phyloP scores from a whole-genome alignment of 768 basidiomycete species.

The Kockovaella imperatae region DNA sequence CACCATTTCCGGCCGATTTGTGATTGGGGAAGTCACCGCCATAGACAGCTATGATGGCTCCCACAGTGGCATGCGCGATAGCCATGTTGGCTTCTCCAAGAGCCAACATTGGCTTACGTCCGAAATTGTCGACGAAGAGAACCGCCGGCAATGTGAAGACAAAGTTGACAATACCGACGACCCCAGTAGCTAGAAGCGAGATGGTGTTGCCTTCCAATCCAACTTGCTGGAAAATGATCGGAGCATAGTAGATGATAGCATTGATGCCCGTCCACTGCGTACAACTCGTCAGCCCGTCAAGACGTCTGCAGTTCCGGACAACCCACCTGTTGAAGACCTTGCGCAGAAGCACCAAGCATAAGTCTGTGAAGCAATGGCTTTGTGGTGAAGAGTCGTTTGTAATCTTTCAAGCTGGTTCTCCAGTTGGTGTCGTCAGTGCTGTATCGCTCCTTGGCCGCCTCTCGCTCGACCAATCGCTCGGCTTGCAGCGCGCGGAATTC shows the following conservation, averaged over 20 bases:
- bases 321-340: slow-evolving; percentile 82
- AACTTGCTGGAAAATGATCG: slow-evolving; percentile 56
- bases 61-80: slow-evolving; percentile 61
- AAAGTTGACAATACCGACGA: slow-evolving; percentile 68
- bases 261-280: slow-evolving; percentile 79
- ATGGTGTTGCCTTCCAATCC: slow-evolving; percentile 58
- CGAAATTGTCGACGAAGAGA: slow-evolving; percentile 68
- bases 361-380: slow-evolving; percentile 54
- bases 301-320: no score
- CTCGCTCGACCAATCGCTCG: slow-evolving; percentile 64
- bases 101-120: slow-evolving; percentile 58
- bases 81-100: slow-evolving; percentile 19
- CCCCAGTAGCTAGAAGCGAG: slow-evolving; percentile 58
- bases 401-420: slow-evolving; percentile 57
- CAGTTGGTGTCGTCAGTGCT: slow-evolving; percentile 46
- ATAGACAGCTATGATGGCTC: slow-evolving; percentile 51
- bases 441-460: slow-evolving; percentile 54
- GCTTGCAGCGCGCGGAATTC: slow-evolving; percentile 52
- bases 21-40: slow-evolving; percentile 52
- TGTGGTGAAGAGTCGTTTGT: slow-evolving; percentile 55
- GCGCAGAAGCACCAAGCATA: slow-evolving; percentile 54
- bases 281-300: no score
- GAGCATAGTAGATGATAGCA: slow-evolving; percentile 67
- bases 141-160: slow-evolving; percentile 75
- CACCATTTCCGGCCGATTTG: slow-evolving; percentile 59